Conservation (phyloP, 345 rosid genomes). For the Rhodomyrtus tomentosa region DNA sequence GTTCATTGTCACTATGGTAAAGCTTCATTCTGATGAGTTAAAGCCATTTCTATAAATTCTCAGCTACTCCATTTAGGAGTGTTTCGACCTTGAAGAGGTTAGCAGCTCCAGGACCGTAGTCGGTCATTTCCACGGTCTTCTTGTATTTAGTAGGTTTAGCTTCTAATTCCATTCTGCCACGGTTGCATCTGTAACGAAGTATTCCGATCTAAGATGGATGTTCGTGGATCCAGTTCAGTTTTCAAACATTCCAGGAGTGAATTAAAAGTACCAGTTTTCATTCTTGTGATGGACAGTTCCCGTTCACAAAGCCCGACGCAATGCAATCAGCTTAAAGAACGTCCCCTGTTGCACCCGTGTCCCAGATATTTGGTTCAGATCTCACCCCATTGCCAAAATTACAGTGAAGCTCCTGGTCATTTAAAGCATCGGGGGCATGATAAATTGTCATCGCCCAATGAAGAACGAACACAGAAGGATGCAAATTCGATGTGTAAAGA, state of each 20-base stretch:
- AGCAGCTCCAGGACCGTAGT: too few species aligned
- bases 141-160: neutral
- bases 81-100: too few species aligned
- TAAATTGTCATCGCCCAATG: neutral
- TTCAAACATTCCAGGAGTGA: neutral
- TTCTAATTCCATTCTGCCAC: neutral
- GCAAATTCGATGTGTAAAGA: neutral
- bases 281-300: neutral
- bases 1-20: too few species aligned
- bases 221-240: neutral
- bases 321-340: neutral
- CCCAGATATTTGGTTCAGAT: neutral
- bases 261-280: neutral
- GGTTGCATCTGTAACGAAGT: neutral
- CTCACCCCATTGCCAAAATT: neutral
- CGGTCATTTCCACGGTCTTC: too few species aligned
- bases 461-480: neutral
- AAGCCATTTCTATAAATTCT: too few species aligned
- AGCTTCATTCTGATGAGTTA: too few species aligned
- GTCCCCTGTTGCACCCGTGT: neutral
- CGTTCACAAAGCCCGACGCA: rapidly evolving
- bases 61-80: too few species aligned
- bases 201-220: neutral
- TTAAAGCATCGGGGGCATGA: neutral
- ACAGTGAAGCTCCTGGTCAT: neutral